Conservation (phyloP, 495 filamentous ascomycete species). For the Chaetomium cochliodes region DNA sequence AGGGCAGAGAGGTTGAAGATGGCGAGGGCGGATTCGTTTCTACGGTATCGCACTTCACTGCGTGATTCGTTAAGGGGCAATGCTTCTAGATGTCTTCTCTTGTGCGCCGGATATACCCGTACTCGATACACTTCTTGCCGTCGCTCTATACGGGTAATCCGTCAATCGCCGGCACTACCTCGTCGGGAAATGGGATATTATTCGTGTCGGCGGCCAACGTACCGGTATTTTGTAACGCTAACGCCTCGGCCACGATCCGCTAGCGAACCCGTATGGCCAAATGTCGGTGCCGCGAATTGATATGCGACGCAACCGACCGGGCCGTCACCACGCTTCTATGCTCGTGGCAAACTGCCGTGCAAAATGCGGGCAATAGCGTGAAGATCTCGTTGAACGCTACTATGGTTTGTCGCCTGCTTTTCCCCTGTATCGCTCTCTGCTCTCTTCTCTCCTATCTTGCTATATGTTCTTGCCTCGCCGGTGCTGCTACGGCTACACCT, state of each 20-base stretch:
- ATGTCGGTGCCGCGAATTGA: not conserved
- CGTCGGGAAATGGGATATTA: not conserved
- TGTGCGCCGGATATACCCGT: not conserved
- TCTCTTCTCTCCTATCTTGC: no score
- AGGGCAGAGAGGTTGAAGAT: no score
- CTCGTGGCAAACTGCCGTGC: not conserved
- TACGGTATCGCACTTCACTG: no score
- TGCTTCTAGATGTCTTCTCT: not conserved
- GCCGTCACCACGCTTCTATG: not conserved
- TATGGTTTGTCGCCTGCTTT: no score
- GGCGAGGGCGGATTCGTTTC: no score
- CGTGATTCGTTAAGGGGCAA: no score
- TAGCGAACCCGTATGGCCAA: not conserved
- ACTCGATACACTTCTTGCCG: not conserved
- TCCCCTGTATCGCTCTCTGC: no score
- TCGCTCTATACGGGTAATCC: not conserved
- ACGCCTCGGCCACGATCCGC: not conserved
- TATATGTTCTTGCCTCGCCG: no score
- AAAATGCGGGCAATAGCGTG: no score
- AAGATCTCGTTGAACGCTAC: no score
- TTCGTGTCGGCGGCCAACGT: no score
- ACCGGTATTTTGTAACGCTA: not conserved
- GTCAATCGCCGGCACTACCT: not conserved
- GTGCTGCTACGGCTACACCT: no score
- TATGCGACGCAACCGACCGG: not conserved